These are phyloP conservation scores for Eutrema japonicum DNA, from an alignment of 345 rosid genomes.

Conservation along the genomic window DNA sequence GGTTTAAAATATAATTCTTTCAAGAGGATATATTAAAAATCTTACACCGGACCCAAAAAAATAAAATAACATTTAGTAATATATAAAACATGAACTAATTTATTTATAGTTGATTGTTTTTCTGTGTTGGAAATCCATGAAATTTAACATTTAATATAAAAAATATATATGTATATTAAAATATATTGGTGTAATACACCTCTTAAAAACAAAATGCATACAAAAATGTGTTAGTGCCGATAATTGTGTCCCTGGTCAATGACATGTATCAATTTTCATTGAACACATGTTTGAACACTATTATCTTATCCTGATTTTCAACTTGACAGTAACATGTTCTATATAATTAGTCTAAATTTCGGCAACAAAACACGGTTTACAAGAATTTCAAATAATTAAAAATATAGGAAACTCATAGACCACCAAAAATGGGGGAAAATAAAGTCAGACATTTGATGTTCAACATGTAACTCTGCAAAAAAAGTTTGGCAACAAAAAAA, in stretches of 20 bases:
- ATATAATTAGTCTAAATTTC: background rate
- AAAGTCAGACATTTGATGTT: conserved; percentile 5
- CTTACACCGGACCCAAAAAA: background rate
- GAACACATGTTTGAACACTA: background rate
- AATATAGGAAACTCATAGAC: conserved; percentile 6
- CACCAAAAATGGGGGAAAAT: background rate
- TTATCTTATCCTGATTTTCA: conserved; percentile 2
- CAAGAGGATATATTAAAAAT: background rate
- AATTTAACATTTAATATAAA: background rate
- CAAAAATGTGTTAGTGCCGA: background rate
- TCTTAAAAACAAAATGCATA: conserved; percentile 3
- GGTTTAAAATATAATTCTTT: too few relatives aligned
- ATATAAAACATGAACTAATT: background rate
- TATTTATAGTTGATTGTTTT: too few relatives aligned
- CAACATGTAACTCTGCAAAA: background rate
- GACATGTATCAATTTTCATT: background rate
- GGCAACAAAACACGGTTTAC: conserved; percentile 13
- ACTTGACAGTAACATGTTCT: conserved; percentile 10
- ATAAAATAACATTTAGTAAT: background rate
- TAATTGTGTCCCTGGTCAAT: background rate
- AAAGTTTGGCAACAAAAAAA: background rate
- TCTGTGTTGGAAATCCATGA: too few relatives aligned
- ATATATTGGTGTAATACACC: background rate
- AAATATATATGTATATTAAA: background rate
- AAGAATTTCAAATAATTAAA: background rate